Base-by-base conservation (phyloP, 495 filamentous ascomycete species). In the Neurospora sp. region DNA sequence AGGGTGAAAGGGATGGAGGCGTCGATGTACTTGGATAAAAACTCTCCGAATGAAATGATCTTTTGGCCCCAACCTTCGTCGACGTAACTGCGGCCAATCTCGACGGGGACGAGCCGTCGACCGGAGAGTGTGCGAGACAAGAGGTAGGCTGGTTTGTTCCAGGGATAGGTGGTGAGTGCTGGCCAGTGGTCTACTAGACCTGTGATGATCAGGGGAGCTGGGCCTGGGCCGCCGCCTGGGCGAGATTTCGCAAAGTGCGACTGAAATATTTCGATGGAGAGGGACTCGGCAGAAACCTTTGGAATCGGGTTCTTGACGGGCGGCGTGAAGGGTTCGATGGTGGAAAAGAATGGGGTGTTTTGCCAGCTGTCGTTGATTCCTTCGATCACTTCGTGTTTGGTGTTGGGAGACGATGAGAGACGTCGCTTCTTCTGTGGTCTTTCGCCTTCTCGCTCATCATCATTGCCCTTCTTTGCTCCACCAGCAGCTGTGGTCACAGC, bases 81-180 rank as follows among this genome's bases (percentile, higher is more conserved):
- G 9, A 93, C 94, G 76, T 99, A 99, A 74, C 89, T 93, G 69
- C 92, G 84, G 8, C 96, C 96, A n/a, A 97, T 78, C 79, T 99
- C 96, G 17, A 98, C 86, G 0, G 96, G 96, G 1, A 98, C 90
- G 2, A 97, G 87, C 48, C 96, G 86, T 34, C 89, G 85, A 1
- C 96, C 96, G 11, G 83, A 85, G 54, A 97, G 88, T 0, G 96
- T 98, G 62, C 86, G 88, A 6, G 88, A 84, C 28, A 93, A 83
- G 75, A 97, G 89, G 80, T 98, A 98, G 3, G 86, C 83, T 0
- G 90, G 90, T 5, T 86, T 89, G 31, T 84, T 85, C 96, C 96
- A 99, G 0, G 89, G 86, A 11, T 86, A 84, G 0, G 85, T 84
- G 19, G 86, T 86, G n/a, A 91, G 76, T 1, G 94, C 94, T 0